Evolutionary conservation across 1,284 basidiomycete species (phyloP).

Genomic region (Coriolopsis trogii): DNA sequence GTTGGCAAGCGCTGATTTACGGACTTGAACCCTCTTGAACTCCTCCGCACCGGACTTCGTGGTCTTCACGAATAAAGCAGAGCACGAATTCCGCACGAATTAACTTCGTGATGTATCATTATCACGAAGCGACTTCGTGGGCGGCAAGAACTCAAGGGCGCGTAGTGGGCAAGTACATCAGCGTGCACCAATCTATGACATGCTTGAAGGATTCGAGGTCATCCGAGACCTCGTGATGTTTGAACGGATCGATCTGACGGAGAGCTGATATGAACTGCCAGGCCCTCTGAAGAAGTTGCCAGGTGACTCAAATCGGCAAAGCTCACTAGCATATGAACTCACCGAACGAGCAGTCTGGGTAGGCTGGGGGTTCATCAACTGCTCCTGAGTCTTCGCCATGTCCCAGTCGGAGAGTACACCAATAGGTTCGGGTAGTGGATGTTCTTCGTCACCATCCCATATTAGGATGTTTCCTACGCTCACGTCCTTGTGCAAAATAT

Average conservation of each 20-base stretch:
- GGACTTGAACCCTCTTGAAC: too few relatives aligned
- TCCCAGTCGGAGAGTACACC: conserved; percentile 14
- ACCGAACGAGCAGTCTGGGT: not conserved
- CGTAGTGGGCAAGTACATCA: conserved; percentile 6
- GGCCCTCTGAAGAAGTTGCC: not conserved
- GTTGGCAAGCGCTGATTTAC: too few relatives aligned
- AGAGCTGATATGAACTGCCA: conserved; percentile 14
- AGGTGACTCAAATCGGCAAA: not conserved
- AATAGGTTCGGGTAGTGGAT: not conserved
- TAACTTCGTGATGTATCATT: too few relatives aligned
- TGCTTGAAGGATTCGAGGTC: conserved; percentile 12
- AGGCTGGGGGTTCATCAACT: not conserved
- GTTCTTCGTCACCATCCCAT: not conserved
- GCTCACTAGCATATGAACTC: not conserved
- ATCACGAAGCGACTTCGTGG: too few relatives aligned
- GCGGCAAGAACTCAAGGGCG: too few relatives aligned
- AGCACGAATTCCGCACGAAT: too few relatives aligned
- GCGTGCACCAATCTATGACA: conserved; percentile 1
- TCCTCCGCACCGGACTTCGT: too few relatives aligned
- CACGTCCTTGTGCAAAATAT: conserved; percentile 15
- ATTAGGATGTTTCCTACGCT: conserved; percentile 14
- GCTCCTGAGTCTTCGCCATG: not conserved
- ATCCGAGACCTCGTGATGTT: conserved; percentile 5
- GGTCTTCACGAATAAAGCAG: too few relatives aligned
- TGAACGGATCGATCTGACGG: not conserved